phyloP scores from a whole-genome alignment of 2,329 filamentous ascomycete genomes.

The Talaromyces albobiverticillius region DNA sequence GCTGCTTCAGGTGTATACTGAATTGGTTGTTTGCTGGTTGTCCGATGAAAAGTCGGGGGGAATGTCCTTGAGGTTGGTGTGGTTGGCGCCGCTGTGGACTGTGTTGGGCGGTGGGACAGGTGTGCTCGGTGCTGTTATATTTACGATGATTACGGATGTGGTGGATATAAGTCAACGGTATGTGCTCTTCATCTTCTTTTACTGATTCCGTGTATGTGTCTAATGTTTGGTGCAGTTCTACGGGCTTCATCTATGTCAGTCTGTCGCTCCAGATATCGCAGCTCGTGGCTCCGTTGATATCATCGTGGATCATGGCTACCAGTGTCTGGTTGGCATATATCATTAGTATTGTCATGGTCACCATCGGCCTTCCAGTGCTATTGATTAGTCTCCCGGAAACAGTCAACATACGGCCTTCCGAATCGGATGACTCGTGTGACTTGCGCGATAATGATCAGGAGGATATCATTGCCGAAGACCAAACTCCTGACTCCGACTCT shows the following conservation, averaged over 20 bases:
- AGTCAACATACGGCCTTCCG: not conserved
- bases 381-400: not conserved
- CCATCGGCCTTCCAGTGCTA: not conserved
- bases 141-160: not conserved
- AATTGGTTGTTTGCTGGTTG: not conserved
- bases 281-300: not conserved
- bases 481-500: not conserved
- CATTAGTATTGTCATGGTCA: not conserved
- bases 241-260: not conserved
- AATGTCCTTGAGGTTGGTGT: not conserved
- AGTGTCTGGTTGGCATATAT: not conserved
- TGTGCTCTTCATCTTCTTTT: not conserved
- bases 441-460: not conserved
- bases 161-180: not conserved
- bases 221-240: not conserved
- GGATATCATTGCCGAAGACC: not conserved
- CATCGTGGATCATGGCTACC: not conserved
- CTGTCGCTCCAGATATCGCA: not conserved
- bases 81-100: not conserved
- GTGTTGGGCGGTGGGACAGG: not conserved
- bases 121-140: not conserved
- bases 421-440: not conserved
- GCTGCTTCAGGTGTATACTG: not conserved
- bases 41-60: not conserved
- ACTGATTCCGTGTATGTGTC: no score